Conservation (phyloP, 1,284 basidiomycete genomes). For the Coniferiporia sulphurascens region DNA sequence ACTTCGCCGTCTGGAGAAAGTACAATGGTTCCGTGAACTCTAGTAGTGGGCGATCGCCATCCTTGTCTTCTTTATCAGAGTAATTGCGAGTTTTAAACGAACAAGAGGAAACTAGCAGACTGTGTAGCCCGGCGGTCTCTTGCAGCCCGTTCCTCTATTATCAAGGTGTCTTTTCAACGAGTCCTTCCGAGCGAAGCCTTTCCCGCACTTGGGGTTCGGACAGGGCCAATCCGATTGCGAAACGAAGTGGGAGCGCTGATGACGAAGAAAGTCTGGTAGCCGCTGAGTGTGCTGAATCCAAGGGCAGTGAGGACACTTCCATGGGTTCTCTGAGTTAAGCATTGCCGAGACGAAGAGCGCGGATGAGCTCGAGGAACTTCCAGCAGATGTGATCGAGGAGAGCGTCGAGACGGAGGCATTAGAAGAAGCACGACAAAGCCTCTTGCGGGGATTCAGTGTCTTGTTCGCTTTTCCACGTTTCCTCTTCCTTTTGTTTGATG, state of each 20-base stretch:
- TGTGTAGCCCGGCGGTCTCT: conserved; percentile 16
- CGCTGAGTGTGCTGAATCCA: conserved; percentile 19
- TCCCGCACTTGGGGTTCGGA: conserved; percentile 18
- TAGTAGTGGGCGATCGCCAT: neutral
- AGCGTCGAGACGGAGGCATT: conserved; percentile 10
- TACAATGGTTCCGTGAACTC: neutral
- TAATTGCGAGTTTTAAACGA: neutral
- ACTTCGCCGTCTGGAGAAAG: neutral
- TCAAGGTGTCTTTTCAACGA: conserved; percentile 19
- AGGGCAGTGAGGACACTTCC: conserved; percentile 20
- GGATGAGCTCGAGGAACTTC: conserved; percentile 9
- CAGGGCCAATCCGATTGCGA: conserved; percentile 20
- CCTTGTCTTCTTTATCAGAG: neutral
- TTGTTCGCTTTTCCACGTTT: conserved; percentile 13
- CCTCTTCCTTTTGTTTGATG: conserved; percentile 4
- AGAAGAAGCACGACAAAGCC: conserved; percentile 11
- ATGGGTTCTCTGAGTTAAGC: conserved; percentile 16
- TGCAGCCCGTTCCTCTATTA: conserved; percentile 17
- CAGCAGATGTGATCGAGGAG: conserved; percentile 12
- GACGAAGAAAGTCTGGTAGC: conserved; percentile 19
- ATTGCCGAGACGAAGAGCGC: conserved; percentile 1
- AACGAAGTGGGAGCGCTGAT: conserved; percentile 19
- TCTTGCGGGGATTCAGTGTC: conserved; percentile 4
- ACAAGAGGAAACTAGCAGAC: conserved; percentile 12
- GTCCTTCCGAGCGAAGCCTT: conserved; percentile 19